Evolutionary conservation across 768 basidiomycete species (phyloP), one percentile per base, ranked within the genome.

Genomic region (Trichaptum fuscoviolaceum): DNA sequence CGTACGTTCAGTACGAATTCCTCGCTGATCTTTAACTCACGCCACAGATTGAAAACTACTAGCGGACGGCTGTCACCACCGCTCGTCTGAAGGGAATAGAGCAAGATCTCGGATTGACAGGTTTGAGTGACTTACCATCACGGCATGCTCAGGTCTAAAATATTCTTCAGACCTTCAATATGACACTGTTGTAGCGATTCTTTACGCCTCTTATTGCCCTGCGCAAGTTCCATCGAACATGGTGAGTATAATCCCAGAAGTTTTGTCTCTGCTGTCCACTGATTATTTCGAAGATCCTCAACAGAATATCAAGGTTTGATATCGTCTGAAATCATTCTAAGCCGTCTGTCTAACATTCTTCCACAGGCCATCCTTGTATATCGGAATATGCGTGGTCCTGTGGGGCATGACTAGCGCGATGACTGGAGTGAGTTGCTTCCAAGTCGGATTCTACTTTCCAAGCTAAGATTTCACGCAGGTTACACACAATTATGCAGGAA

Each of bases 371-470:
- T 85, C 87, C 0, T 72, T 82, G 42, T 89, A 87, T 72, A 88
- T 91, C 8, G 84, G 86, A 1, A 68, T 72, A 25, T 89, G 87
- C 65, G 84, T 88, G 12, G 76, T 86, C 24, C 68, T 81, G 2
- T 91, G 89, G 88, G 88, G 89, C 2, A 63, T 87, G 18, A 86
- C 84, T 2, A 88, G 87, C 63, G 78, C 84, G 3, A 71, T 88
- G 60, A 90, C 88, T 23, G 89, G 88, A 15, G 87, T 87, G 65
- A 71, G 52, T 81, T 67, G 5, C 63, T 57, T 8, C 25, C 30
- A 35, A 61, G 1, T n/a, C 23, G 8, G 62, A 25, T 26, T 4
- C 12, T 35, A 18, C 27, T 20, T 52, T 61, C 23, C 59, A 23
- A 30, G 2, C 62, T 68, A 18, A 61, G 23, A 34, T 63, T 18